Conservation (phyloP, 2,329 filamentous ascomycete genomes). For the Trichophyton verrucosum region DNA sequence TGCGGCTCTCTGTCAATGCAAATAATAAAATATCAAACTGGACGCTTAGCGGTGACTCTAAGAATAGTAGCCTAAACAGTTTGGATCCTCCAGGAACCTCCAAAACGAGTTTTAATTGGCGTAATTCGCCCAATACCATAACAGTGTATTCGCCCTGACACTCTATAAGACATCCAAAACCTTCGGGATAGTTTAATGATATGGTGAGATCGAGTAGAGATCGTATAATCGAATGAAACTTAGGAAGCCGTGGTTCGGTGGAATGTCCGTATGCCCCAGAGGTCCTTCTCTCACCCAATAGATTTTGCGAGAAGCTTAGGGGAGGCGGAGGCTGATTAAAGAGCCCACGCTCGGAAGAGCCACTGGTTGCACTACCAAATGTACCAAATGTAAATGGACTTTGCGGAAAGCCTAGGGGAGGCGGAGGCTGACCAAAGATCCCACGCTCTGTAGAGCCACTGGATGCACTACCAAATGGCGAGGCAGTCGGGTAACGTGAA, state of each 20-base stretch:
- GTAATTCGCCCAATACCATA: not conserved
- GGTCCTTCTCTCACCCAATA: too few species aligned
- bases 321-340: too few species aligned
- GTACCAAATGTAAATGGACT: too few species aligned
- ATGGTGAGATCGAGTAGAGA: not conserved
- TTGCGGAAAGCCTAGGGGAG: too few species aligned
- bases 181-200: not conserved
- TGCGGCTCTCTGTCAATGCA: not conserved
- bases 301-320: too few species aligned
- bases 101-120: not conserved
- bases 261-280: too few species aligned
- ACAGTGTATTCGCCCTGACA: not conserved
- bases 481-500: too few species aligned
- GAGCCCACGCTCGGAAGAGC: too few species aligned
- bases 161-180: not conserved
- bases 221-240: not conserved
- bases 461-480: too few species aligned
- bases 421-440: too few species aligned
- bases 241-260: not conserved
- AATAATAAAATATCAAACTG: not conserved
- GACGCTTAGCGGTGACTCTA: not conserved
- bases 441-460: too few species aligned
- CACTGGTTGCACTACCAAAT: too few species aligned
- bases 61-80: not conserved
- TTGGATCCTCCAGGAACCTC: not conserved